These are phyloP conservation scores for Colletotrichum scovillei DNA, from an alignment of 2,329 filamentous ascomycete species.

Conservation along the genomic window DNA sequence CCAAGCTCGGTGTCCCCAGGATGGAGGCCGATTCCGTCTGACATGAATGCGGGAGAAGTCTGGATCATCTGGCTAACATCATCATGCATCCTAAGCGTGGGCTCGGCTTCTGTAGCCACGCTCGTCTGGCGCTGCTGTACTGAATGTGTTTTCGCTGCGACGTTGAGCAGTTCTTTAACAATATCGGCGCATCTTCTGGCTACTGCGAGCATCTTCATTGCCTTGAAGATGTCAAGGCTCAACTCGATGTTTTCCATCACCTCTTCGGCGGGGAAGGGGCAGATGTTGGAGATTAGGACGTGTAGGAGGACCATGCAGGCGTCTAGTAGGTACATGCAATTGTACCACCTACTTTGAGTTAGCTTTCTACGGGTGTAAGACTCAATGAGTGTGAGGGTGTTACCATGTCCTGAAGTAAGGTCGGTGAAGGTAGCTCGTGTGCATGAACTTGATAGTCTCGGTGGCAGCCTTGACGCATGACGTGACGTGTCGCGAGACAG, in stretches of 20 bases:
- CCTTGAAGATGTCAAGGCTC: conserved; percentile 34
- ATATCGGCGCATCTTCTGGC: conserved; percentile 33
- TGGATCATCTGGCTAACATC: not conserved
- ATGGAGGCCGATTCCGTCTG: not conserved
- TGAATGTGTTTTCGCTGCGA: not conserved
- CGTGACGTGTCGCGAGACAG: conserved; percentile 12
- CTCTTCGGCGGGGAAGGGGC: conserved; percentile 20
- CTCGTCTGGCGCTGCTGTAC: not conserved
- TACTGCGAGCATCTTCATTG: conserved; percentile 34
- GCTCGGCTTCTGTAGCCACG: not conserved
- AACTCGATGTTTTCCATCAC: conserved; percentile 32
- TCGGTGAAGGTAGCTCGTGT: conserved; percentile 30
- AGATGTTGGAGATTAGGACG: conserved; percentile 32
- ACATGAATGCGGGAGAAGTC: conserved; percentile 1
- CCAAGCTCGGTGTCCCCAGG: conserved; percentile 3
- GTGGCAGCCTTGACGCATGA: conserved; percentile 25
- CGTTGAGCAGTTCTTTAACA: conserved; percentile 23
- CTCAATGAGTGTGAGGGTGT: not conserved
- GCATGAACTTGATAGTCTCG: conserved; percentile 31
- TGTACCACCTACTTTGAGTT: conserved; percentile 23
- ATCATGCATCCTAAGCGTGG: not conserved
- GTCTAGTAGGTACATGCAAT: conserved; percentile 34
- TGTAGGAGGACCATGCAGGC: conserved; percentile 33
- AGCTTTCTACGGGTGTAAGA: not conserved
- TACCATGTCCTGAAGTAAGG: conserved; percentile 33